Base-by-base conservation (phyloP, 2,329 filamentous ascomycete species). In the Elsinoe perseae region DNA sequence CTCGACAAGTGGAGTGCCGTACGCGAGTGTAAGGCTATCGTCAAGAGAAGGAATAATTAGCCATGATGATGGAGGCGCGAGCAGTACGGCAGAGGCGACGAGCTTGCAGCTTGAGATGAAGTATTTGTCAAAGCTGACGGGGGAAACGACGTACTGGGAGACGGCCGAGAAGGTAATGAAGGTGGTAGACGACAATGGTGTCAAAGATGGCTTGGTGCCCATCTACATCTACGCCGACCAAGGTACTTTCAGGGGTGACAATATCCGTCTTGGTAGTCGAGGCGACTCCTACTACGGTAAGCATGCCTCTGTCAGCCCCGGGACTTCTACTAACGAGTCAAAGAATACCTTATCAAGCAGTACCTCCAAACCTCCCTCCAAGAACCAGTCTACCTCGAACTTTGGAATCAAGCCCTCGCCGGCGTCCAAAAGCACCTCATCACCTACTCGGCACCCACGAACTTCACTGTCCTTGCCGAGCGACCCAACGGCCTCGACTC, bases 301-400 rank as follows among this genome's bases (percentile, higher is more conserved):
- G 68, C 42, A 21, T n/a, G 3, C 8, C 9, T 3, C 2, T 21
- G 20, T 2, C 25, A 28, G 4, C 10, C 4, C 2, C 32, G 9
- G 9, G 2, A n/a, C 9, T 21, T 30, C 18, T 16, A 14, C 48
- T 38, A 14, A 28, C 48, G 16, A 1, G 58, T 23, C 1, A 21
- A 32, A 76, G 89, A 98, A 73, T 98, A 98, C 70, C 82, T 98
- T 52, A 95, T 97, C 76, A 98, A 98, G 75, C 93, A 98, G 70
- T 97, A 95, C 68, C 78, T 96, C 18, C 93, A 98, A 71, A 98
- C 93, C 10, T 88, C 87, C 57, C 83, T 87, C 68, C 79, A 91
- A 66, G 92, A 98, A 69, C 78, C 83, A 0, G 74, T 97, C 14
- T 98, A 98, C 71, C 78, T 85, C 61, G 87, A 93, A 12, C 88